Evolutionary conservation across 257 asterid species (phyloP), one percentile per base, ranked within the genome.

Genomic region (Solanum ossicruentum): DNA sequence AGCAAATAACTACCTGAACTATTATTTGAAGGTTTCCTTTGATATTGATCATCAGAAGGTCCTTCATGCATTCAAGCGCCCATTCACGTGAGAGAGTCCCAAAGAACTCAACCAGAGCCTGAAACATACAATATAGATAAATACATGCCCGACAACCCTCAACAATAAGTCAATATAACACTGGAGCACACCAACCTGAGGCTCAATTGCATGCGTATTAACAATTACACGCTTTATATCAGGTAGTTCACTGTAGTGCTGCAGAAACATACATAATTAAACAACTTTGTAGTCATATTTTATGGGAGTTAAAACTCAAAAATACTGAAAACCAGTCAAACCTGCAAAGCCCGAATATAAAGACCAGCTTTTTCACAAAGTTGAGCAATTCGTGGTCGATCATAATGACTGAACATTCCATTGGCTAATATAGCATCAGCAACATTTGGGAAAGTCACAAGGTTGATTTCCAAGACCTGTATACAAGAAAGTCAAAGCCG

Each of bases 141-240:
- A 88, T 85, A 83, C 81, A 55, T 12, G 67, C 20, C 13, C 47
- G 45, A 78, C 17, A 65, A 65, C 17, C 49, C 28, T 41, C 45
- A 61, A 54, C 23, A 79, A 49, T 85, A 13, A n/a, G 47, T 65
- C 54, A 89, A 52, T 39, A 23, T 18, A 60, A 26, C 10, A 41
- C 72, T 67, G 51, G 60, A 85, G 12, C 58, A 83, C 60, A 79
- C 87, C 81, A 82, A 95, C 99, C 99, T 97, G 99, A 61, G 99
- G 99, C 93, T 97, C 99, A 90, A 97, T 97, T 73, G 99, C 99
- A 95, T 97, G 99, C 81, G 99, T 97, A 87, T 97, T 97, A 88
- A 97, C 99, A 86, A 97, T 97, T 80, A 97, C 95, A 61, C 99
- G 98, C 92, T 97, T 97, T 88, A 97, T 91, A 91, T 97, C 99